Percentiles rank a stretch among this genome's conserved stretches.
Evolutionary conservation across 768 basidiomycete species (phyloP).

Genomic region (Xerocomus spinulosus): DNA sequence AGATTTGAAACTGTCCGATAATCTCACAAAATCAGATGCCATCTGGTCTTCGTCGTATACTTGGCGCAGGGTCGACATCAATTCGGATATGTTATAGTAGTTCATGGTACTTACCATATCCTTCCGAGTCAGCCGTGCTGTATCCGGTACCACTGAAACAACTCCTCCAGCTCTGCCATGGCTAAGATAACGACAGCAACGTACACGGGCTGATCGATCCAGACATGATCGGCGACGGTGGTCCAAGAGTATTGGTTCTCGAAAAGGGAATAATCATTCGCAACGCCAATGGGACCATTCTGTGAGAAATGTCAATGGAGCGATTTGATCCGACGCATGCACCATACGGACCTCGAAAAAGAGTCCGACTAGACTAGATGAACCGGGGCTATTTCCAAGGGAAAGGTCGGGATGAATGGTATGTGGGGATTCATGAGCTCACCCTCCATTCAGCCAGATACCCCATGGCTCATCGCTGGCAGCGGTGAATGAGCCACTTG

Average conservation of each 20-base stretch:
- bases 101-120: constrained; percentile 46
- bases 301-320: constrained; percentile 19
- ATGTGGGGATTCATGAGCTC: constrained; percentile 11
- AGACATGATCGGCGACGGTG: constrained; percentile 59
- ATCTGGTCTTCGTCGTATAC: constrained; percentile 64
- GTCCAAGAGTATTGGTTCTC: constrained; percentile 57
- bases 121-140: constrained; percentile 57
- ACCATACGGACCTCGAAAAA: constrained; percentile 52
- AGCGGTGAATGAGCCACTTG: constrained; percentile 50
- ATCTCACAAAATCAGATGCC: constrained; percentile 46
- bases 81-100: neutral
- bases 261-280: constrained; percentile 43
- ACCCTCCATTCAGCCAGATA: constrained; percentile 75
- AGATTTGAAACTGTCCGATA: neutral
- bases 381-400: constrained; percentile 47
- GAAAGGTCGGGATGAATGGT: neutral
- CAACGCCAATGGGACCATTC: constrained; percentile 68
- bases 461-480: constrained; percentile 54
- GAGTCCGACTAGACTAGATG: constrained; percentile 63
- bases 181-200: constrained; percentile 7
- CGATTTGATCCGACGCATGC: neutral
- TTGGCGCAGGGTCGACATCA: constrained; percentile 15
- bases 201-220: constrained; percentile 70
- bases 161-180: constrained; percentile 1
- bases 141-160: constrained; percentile 51